phyloP scores from a whole-genome alignment of 306 rosid genomes.

The Cucurbita moschata region DNA sequence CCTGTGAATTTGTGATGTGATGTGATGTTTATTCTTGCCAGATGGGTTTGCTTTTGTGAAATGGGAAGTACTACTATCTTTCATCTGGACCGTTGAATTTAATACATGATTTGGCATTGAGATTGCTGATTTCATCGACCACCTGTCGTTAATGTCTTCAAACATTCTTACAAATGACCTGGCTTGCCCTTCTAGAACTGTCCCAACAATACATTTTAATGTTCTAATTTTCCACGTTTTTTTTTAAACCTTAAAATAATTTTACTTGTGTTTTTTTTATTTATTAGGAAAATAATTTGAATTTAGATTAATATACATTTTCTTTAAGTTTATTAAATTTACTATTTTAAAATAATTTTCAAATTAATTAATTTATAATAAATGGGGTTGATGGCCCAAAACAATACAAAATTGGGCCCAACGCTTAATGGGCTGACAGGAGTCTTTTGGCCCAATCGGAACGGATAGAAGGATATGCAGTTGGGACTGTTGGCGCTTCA shows the following conservation, averaged over 20 bases:
- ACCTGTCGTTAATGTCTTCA: constrained; percentile 4
- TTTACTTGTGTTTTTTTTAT: no score
- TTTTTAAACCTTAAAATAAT: background rate
- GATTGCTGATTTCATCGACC: background rate
- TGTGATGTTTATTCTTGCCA: background rate
- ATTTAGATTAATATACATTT: no score
- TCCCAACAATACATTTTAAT: background rate
- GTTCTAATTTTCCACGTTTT: background rate
- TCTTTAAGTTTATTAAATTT: no score
- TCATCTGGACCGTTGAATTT: constrained; percentile 4
- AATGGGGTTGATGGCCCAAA: background rate
- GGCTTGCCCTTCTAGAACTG: background rate
- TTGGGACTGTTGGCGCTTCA: background rate
- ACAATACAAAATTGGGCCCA: background rate
- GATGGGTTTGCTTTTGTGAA: background rate
- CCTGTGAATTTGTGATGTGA: background rate
- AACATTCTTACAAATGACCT: constrained; percentile 6
- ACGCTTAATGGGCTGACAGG: background rate
- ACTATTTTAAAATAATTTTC: no score
- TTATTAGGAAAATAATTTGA: no score
- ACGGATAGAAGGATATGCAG: background rate
- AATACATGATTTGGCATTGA: background rate
- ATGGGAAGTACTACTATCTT: background rate
- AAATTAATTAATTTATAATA: no score
- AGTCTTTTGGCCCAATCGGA: background rate